Evolutionary conservation across 202 grass and related monocot genomes (phyloP).

Genomic region (Miscanthus sacchariflorus): DNA sequence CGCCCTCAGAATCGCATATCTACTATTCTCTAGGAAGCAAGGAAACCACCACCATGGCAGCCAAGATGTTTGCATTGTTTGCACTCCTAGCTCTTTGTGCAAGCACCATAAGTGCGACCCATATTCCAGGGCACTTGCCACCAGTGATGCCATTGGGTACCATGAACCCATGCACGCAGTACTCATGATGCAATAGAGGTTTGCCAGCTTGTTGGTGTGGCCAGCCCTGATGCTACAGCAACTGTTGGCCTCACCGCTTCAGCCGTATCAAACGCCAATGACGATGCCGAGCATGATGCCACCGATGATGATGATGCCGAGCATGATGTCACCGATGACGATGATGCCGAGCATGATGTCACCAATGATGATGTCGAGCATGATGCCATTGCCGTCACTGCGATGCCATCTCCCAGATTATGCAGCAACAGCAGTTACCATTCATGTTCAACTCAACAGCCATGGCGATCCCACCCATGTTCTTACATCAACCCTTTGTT

Average conservation of each 20-base stretch:
- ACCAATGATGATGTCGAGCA: neutral
- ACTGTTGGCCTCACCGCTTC: too few species aligned
- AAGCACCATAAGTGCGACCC: neutral
- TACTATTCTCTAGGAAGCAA: neutral
- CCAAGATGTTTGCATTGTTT: slow-evolving; percentile 21
- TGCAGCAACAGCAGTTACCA: neutral
- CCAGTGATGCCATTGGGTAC: too few species aligned
- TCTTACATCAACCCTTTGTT: neutral
- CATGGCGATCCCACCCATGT: neutral
- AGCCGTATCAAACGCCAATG: too few species aligned
- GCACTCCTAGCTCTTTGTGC: slow-evolving; percentile 11
- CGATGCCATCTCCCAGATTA: neutral
- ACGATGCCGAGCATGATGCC: too few species aligned
- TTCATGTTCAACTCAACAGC: neutral
- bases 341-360: too few species aligned
- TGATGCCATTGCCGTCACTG: neutral
- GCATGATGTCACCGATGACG: too few species aligned
- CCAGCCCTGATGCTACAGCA: too few species aligned
- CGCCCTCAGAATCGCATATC: neutral
- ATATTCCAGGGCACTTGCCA: neutral
- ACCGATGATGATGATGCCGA: too few species aligned
- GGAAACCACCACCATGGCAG: neutral
- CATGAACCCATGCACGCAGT: neutral
- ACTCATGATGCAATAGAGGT: neutral
- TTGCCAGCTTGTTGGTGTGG: too few species aligned